Evolutionary conservation across 768 basidiomycete genomes (phyloP), one percentile per base, ranked within the genome.

Genomic region (Mycena chlorophos): DNA sequence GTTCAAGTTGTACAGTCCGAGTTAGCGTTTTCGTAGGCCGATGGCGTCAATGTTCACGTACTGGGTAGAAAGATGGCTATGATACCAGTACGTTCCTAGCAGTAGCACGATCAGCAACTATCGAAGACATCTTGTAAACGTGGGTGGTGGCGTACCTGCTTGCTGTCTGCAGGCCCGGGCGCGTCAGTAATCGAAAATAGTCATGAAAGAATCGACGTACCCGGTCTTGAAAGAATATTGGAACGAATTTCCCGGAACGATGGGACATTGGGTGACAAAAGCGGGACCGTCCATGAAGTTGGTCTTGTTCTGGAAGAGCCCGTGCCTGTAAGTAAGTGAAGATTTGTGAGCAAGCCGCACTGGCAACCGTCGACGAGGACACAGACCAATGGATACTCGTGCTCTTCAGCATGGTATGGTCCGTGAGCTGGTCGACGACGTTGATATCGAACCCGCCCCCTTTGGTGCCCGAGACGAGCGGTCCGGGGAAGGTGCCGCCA

Each of bases 401-500:
- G 6, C 60, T 64, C 37, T 66, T 66, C 13, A 68, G 52, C 76
- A 78, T 74, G 1, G 69, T 61, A 4, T 68, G 63, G 23, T 78
- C 73, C 3, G 56, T 61, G 16, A 78, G 68, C 26, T 54, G 20
- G 49, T 78, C 71, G n/a, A 66, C 56, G 14, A 79, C 74, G 30
- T 73, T 73, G 43, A 78, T 60, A 26, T 47, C 28, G 50, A 75
- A 73, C 43, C 56, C 43, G 38, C 69, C 66, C 8, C 75, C 67
- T 68, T 77, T 81, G 17, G 69, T 65, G 20, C 54, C 55, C 3
- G 20, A 14, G 25, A 80, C 73, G 34, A 76, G 51, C 16, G 78
- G 79, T 3, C 76, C 78, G 4, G 78, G 78, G 54, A 78, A 79
- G 2, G 55, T 67, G 16, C 78, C 78, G 23, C 69, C 72, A 23